phyloP scores from a whole-genome alignment of 257 asterid genomes.

The Gynochthodes officinalis region DNA sequence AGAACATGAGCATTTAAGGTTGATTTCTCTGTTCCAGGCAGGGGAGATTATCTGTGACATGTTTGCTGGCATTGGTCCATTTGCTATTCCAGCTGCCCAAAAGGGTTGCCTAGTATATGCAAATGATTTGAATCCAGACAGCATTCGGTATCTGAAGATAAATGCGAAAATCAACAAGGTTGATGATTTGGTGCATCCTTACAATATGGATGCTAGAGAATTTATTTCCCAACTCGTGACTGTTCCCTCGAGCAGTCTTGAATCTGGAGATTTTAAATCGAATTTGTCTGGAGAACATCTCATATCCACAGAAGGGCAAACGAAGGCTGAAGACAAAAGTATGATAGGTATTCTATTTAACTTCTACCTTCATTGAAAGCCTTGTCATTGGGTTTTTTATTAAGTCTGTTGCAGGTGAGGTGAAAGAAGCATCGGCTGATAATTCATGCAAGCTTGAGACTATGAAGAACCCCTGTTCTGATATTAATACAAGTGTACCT shows the following conservation, averaged over 20 bases:
- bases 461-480: constrained; percentile 25
- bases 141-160: constrained; percentile 65
- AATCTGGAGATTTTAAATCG: constrained; percentile 22
- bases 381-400: constrained; percentile 21
- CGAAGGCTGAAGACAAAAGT: constrained; percentile 31
- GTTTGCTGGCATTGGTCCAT: constrained; percentile 98
- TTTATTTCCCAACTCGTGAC: constrained; percentile 58
- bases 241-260: constrained; percentile 46
- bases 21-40: constrained; percentile 61
- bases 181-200: constrained; percentile 57
- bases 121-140: constrained; percentile 90
- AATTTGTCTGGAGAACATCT: constrained; percentile 32
- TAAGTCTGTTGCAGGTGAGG: constrained; percentile 41
- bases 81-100: constrained; percentile 93
- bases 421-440: constrained; percentile 33
- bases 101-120: constrained; percentile 91
- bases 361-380: constrained; percentile 8
- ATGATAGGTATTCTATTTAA: constrained; percentile 31
- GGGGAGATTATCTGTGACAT: constrained; percentile 82
- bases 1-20: constrained; percentile 91
- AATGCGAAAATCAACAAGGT: constrained; percentile 83
- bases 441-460: constrained; percentile 23
- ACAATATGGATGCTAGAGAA: constrained; percentile 80
- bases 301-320: constrained; percentile 23
- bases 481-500: constrained; percentile 31